These are phyloP conservation scores for Trifolium dubium DNA, from an alignment of 306 rosid genomes.

Conservation along the genomic window DNA sequence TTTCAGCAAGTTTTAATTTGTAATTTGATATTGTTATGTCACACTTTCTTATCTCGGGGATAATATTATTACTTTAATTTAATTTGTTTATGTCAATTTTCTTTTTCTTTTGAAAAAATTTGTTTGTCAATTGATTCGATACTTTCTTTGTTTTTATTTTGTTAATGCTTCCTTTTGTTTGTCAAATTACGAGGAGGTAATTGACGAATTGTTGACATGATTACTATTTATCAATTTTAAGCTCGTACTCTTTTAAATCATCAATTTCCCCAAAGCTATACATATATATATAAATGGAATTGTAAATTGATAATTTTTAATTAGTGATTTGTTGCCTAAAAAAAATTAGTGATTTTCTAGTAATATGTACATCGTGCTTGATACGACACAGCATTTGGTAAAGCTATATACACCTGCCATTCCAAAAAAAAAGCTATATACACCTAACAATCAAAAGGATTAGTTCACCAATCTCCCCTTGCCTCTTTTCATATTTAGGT, in stretches of 20 bases:
- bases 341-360: neutral
- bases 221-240: neutral
- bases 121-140: too few species aligned
- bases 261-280: too few species aligned
- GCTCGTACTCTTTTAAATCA: too few species aligned
- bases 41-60: slow-evolving; percentile 26
- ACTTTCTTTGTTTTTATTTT: too few species aligned
- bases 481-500: slow-evolving; percentile 45
- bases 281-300: too few species aligned
- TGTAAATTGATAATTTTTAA: too few species aligned
- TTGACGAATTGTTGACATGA: neutral
- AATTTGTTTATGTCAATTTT: too few species aligned
- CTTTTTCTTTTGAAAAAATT: too few species aligned
- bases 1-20: neutral
- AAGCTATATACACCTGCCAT: slow-evolving; percentile 43
- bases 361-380: neutral
- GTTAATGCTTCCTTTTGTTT: too few species aligned
- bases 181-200: too few species aligned
- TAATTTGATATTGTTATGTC: slow-evolving; percentile 1
- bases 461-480: slow-evolving; percentile 45
- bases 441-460: slow-evolving; percentile 53
- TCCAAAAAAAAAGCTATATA: slow-evolving; percentile 42
- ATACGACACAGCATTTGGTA: slow-evolving; percentile 35
- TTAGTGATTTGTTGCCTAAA: too few species aligned
- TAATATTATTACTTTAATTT: neutral